Evolutionary conservation across 176 grass and related monocot species (phyloP), one percentile per base, ranked within the genome.

Genomic region (Oryza glaberrima): DNA sequence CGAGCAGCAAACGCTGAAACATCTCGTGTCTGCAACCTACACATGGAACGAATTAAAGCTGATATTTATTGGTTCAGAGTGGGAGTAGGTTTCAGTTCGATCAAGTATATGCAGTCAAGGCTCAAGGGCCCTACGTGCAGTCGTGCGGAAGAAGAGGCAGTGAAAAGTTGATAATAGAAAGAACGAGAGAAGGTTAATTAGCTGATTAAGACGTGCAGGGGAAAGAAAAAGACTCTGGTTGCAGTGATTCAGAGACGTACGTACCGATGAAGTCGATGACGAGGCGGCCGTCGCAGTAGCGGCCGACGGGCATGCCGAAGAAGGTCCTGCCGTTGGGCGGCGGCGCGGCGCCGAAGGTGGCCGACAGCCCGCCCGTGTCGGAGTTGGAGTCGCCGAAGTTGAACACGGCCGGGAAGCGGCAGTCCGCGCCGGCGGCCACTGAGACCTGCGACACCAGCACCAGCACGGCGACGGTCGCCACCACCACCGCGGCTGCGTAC

Each of bases 301-400:
- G 88, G 65, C 96, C 96, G 11, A 16, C 47, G 20, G 96, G 96
- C 83, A 38, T 76, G 60, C 93, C 91, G 85, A 95, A 98, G 91
- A 92, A 98, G 83, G 93, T 98, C 89, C 91, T 82, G 56, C 96
- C 96, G 84, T 98, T 95, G 67, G 96, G 96, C 80, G 96, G 96
- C 45, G 96, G 87, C 9, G 93, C 96, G 32, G 91, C 83, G 46
- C 93, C 93, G 80, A 98, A 98, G 25, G 88, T 70, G 7, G 96
- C 90, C 20, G 96, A 98, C 48, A 98, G 83, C n/a, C 89, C 95
- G 32, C 95, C 95, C 19, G 95, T 98, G 90, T 98, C 95, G 15
- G 92, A 98, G 87, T 98, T 98, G 89, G 95, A 98, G 83, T 98
- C 95, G 4, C 95, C 95, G 58, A 98, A 98, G 82, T 98, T 98